These are phyloP conservation scores for Periconia digitata DNA, from an alignment of 2,329 filamentous ascomycete genomes.

Conservation along the genomic window DNA sequence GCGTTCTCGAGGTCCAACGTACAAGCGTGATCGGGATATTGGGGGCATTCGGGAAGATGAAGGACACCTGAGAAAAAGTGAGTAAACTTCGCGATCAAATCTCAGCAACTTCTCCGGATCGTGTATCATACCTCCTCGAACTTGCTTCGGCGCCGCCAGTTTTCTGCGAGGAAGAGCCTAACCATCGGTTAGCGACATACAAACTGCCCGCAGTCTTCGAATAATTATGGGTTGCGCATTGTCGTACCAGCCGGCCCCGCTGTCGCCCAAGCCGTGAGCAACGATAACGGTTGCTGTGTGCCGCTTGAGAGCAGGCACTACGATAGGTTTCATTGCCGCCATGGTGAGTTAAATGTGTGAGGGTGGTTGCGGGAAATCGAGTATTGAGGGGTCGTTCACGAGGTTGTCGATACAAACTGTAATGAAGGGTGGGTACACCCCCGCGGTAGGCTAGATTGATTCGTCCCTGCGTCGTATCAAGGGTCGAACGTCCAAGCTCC, in stretches of 20 bases:
- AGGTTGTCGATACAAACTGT: slow-evolving; percentile 8
- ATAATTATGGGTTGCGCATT: not conserved
- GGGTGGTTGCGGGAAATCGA: not conserved
- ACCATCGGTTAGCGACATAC: slow-evolving; percentile 14
- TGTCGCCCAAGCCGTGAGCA: slow-evolving; percentile 86
- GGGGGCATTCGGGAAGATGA: slow-evolving; percentile 91
- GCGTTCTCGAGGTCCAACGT: slow-evolving; percentile 36
- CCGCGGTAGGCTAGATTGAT: not conserved
- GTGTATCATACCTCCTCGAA: slow-evolving; percentile 88
- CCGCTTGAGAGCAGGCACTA: slow-evolving; percentile 76
- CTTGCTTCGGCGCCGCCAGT: slow-evolving; percentile 77
- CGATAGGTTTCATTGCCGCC: slow-evolving; percentile 54
- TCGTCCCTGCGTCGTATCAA: slow-evolving; percentile 24
- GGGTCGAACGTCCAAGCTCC: slow-evolving; percentile 26
- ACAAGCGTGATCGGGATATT: slow-evolving; percentile 82
- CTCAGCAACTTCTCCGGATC: no score
- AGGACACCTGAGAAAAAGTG: no score
- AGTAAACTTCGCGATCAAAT: no score
- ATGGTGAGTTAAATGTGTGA: slow-evolving; percentile 16
- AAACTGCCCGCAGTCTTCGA: not conserved
- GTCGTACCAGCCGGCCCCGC: slow-evolving; percentile 69
- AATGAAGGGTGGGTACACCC: not conserved
- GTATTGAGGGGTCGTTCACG: slow-evolving; percentile 5
- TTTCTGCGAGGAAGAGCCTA: slow-evolving; percentile 77
- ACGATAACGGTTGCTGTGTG: slow-evolving; percentile 97